phyloP scores from a whole-genome alignment of 1,284 basidiomycete species.

The Neotropicomus parvogracilis region DNA sequence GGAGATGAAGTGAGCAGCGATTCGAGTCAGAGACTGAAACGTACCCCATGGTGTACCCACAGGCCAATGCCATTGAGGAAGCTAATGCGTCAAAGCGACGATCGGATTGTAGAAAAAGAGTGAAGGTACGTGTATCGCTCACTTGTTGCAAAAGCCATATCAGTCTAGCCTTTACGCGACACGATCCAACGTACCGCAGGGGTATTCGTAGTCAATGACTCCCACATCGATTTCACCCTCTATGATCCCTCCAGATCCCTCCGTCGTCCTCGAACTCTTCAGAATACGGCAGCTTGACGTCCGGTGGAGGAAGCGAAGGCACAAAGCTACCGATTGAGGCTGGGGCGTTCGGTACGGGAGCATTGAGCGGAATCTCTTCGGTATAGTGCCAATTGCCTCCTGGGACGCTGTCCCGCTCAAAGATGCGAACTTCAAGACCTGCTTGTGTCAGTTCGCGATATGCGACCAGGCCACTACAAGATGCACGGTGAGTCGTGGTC shows the following conservation, averaged over 20 bases:
- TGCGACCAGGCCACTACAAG: slow-evolving; percentile 8
- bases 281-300: slow-evolving; percentile 10
- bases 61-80: slow-evolving; percentile 18
- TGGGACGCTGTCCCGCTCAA: slow-evolving; percentile 16
- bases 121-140: not conserved
- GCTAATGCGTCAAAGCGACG: not conserved
- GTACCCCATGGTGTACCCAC: slow-evolving; percentile 16
- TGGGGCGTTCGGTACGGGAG: slow-evolving; percentile 7
- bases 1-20: not conserved
- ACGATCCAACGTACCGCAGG: slow-evolving; percentile 12
- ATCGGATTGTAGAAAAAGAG: not conserved
- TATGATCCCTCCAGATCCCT: slow-evolving; percentile 7
- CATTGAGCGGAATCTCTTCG: slow-evolving; percentile 1
- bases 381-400: slow-evolving; percentile 11
- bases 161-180: no score
- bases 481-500: not conserved
- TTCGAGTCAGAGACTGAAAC: not conserved
- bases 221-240: slow-evolving; percentile 12
- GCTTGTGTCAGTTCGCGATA: slow-evolving; percentile 15
- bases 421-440: slow-evolving; percentile 17
- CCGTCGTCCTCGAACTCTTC: slow-evolving; percentile 9
- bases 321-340: slow-evolving; percentile 1
- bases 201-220: slow-evolving; percentile 12
- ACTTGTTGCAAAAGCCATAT: slow-evolving; percentile 17
- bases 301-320: slow-evolving; percentile 12